phyloP scores from a whole-genome alignment of 208 protist genomes.

The Leishmania mexicana region DNA sequence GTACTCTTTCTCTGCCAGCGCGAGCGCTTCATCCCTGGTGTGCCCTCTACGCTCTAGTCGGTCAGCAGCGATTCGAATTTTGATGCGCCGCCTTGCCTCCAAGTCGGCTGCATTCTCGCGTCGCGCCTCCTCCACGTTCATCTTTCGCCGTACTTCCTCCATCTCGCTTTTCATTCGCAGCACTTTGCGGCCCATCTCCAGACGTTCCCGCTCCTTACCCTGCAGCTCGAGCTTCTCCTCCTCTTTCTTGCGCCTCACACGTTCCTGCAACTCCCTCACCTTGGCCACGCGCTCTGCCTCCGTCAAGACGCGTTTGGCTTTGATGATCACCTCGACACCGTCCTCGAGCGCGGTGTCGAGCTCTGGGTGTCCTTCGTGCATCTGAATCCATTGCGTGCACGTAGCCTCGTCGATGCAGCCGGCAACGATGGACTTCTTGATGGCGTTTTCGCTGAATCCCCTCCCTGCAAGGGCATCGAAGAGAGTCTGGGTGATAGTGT shows the following conservation, averaged over 20 bases:
- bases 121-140: constrained; percentile 46
- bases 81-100: constrained; percentile 54
- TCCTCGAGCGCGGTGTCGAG: constrained; percentile 78
- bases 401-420: constrained; percentile 81
- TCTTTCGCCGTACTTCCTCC: constrained; percentile 54
- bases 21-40: constrained; percentile 51
- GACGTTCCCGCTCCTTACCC: constrained; percentile 60
- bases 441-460: constrained; percentile 86
- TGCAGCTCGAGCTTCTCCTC: constrained; percentile 50
- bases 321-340: constrained; percentile 70
- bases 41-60: constrained; percentile 65
- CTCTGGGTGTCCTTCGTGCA: constrained; percentile 85
- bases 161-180: constrained; percentile 53
- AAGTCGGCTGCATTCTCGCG: constrained; percentile 63
- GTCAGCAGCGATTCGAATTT: constrained; percentile 73
- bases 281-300: constrained; percentile 75
- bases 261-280: constrained; percentile 65
- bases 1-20: constrained; percentile 46
- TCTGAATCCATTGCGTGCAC: constrained; percentile 83
- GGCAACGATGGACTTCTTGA: constrained; percentile 87
- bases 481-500: constrained; percentile 54
- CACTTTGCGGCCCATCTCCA: constrained; percentile 64
- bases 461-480: constrained; percentile 54
- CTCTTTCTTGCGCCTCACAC: constrained; percentile 55
- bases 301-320: constrained; percentile 66